Evolutionary conservation across 2,329 filamentous ascomycete species (phyloP).

Genomic region (Amphichorda felina): DNA sequence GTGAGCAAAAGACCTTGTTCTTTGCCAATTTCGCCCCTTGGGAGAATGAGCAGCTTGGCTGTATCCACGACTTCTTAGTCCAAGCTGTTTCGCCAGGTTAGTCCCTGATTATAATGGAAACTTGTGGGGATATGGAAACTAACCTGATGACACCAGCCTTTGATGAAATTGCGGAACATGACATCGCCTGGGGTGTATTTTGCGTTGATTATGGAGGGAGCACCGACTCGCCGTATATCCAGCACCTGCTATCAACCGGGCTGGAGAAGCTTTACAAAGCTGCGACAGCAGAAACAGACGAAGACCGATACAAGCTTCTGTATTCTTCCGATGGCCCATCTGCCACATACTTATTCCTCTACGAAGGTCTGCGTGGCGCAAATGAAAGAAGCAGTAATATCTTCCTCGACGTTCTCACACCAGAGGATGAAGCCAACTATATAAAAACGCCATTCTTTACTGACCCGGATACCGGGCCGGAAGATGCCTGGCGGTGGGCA

Average conservation of each 20-base stretch:
- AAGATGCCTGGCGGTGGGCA: conserved; percentile 4
- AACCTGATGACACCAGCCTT: conserved; percentile 1
- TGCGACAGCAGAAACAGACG: conserved; percentile 2
- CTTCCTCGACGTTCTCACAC: no score
- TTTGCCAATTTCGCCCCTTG: conserved; percentile 2
- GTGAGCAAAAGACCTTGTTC: not conserved
- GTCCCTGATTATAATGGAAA: no score
- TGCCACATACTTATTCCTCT: not conserved
- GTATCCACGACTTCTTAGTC: conserved; percentile 3
- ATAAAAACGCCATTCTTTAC: conserved; percentile 2
- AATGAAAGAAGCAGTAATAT: no score
- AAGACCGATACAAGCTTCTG: conserved; percentile 3
- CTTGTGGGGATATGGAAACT: no score
- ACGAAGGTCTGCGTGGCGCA: not conserved
- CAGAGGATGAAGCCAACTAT: no score
- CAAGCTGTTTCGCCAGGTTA: conserved; percentile 2
- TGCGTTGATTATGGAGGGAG: conserved; percentile 1
- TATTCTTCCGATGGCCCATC: not conserved
- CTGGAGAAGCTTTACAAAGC: conserved; percentile 1
- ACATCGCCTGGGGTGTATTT: conserved; percentile 2
- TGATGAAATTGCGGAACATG: conserved; percentile 5
- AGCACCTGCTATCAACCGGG: not conserved
- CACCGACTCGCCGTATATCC: not conserved
- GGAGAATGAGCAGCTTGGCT: conserved; percentile 5
- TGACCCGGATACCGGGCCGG: conserved; percentile 2